Conservation (phyloP, 2,329 filamentous ascomycete genomes). For the Aspergillus texensis region DNA sequence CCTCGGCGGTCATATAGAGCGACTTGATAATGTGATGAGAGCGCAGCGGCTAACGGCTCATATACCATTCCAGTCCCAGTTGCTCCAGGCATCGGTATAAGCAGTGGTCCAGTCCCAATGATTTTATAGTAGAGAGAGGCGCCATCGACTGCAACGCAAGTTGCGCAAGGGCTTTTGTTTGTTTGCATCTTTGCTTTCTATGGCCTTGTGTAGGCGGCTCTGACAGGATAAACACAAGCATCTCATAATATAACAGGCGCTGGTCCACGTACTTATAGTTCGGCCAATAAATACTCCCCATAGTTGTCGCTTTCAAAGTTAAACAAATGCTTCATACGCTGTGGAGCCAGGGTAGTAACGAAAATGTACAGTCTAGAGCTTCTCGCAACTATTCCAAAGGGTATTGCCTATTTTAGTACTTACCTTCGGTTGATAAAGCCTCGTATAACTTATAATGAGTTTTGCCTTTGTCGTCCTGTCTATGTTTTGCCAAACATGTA, state of each 20-base stretch:
- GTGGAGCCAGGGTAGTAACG: no score
- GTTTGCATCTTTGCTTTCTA: neutral
- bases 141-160: neutral
- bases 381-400: no score
- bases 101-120: slow-evolving; percentile 7
- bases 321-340: neutral
- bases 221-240: neutral
- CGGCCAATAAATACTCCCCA: neutral
- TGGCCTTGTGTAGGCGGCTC: neutral
- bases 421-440: neutral
- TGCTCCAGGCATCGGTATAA: slow-evolving; percentile 14
- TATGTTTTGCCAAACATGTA: neutral
- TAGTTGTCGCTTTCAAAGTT: no score
- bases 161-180: neutral
- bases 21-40: slow-evolving; percentile 11
- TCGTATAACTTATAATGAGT: neutral
- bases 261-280: neutral
- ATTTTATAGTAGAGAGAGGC: slow-evolving; percentile 5
- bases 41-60: slow-evolving; percentile 5
- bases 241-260: neutral
- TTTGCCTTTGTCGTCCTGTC: neutral
- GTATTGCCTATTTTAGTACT: neutral
- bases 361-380: neutral
- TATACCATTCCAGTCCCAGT: slow-evolving; percentile 12
- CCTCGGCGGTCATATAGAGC: slow-evolving; percentile 17